A percentile compares a stretch with the other conserved stretches of the same genome.
These are phyloP conservation scores for Mycena belliarum DNA, from an alignment of 768 basidiomycete genomes.

Conservation along the genomic window DNA sequence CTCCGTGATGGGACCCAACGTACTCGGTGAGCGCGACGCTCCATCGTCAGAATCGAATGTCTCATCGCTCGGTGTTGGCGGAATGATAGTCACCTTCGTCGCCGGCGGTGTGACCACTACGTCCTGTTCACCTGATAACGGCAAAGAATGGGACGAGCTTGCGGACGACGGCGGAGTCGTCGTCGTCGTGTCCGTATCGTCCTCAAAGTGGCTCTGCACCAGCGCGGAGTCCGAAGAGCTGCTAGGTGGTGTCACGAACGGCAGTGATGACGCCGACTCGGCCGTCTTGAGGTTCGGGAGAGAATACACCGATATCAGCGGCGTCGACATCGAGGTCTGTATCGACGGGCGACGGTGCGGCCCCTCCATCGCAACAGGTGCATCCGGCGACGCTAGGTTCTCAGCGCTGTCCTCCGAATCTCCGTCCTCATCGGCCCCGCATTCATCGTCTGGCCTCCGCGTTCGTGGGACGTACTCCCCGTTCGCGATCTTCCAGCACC, in stretches of 20 bases:
- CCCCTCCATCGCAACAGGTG: conserved; percentile 1
- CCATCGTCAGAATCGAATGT: background rate
- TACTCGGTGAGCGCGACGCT: background rate
- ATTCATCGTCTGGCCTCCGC: conserved; percentile 27
- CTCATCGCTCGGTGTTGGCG: conserved; percentile 13
- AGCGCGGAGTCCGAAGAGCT: conserved; percentile 21
- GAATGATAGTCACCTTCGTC: conserved; percentile 16
- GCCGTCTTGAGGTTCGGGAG: conserved; percentile 27
- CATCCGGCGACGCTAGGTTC: conserved; percentile 25
- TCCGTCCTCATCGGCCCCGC: conserved; percentile 34
- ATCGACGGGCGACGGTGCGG: conserved; percentile 27
- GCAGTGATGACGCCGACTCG: conserved; percentile 38
- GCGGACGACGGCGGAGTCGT: conserved; percentile 17
- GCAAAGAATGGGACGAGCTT: conserved; percentile 18
- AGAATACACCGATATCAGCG: conserved; percentile 37
- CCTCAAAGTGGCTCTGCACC: conserved; percentile 8
- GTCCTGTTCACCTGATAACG: conserved; percentile 3
- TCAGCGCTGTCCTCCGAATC: conserved; percentile 35
- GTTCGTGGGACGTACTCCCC: conserved; percentile 45
- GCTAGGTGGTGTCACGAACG: conserved; percentile 16
- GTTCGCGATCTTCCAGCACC: conserved; percentile 92
- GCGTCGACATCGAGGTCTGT: conserved; percentile 43
- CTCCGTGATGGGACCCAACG: conserved; percentile 12
- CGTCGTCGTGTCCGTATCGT: conserved; percentile 15
- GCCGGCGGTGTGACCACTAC: conserved; percentile 16